Evolutionary conservation across 2,329 filamentous ascomycete genomes (phyloP).

Genomic region (Aspergillus quadrilineatus): DNA sequence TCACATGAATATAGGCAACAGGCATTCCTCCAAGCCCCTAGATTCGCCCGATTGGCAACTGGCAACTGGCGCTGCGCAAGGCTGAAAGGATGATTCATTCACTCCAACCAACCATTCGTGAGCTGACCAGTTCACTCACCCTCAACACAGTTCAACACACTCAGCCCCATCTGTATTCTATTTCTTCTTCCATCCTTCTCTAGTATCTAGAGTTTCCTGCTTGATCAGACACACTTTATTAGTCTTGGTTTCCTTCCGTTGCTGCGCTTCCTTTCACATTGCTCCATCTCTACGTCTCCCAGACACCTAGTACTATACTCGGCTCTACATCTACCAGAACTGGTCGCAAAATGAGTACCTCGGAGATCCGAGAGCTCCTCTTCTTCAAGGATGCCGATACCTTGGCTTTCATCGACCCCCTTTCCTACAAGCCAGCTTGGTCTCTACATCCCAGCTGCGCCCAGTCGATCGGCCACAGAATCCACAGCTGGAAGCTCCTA

Average conservation of each 20-base stretch:
- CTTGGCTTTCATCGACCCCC: slow-evolving; percentile 37
- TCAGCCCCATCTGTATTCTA: not conserved
- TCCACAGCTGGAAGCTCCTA: slow-evolving; percentile 35
- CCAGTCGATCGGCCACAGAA: slow-evolving; percentile 30
- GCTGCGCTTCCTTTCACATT: not conserved
- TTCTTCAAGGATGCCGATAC: slow-evolving; percentile 34
- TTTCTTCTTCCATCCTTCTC: not conserved
- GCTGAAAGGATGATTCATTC: not conserved
- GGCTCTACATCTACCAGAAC: not conserved
- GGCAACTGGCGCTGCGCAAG: not conserved
- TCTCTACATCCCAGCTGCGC: slow-evolving; percentile 15
- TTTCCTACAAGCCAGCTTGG: slow-evolving; percentile 22
- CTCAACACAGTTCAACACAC: not conserved
- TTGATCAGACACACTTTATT: not conserved
- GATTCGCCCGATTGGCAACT: no score
- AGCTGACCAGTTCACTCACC: not conserved
- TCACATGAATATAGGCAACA: no score
- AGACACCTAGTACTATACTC: not conserved
- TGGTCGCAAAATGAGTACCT: not conserved
- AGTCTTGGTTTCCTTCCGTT: not conserved
- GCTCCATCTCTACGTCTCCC: not conserved
- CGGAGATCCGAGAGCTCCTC: slow-evolving; percentile 4
- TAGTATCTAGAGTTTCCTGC: not conserved
- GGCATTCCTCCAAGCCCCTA: no score
- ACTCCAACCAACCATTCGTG: not conserved